Conservation (phyloP, 176 grass and related monocot species). For the Oryza rufipogon region DNA sequence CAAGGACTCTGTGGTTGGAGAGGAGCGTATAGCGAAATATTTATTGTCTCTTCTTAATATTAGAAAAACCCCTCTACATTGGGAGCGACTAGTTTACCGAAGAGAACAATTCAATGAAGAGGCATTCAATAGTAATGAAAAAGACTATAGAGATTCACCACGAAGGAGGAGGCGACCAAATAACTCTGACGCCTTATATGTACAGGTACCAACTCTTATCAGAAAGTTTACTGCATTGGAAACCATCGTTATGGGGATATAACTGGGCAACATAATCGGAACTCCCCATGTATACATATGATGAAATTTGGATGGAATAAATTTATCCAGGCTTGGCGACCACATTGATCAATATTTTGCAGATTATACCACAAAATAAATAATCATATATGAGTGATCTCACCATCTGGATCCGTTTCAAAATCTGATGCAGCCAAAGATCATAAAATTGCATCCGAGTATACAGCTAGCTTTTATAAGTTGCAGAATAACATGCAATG, state of each 20-base stretch:
- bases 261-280: background rate
- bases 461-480: background rate
- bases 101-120: constrained; percentile 44
- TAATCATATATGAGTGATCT: constrained; percentile 4
- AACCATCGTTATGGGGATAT: constrained; percentile 3
- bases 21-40: constrained; percentile 92
- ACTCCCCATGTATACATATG: background rate
- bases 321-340: background rate
- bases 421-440: background rate
- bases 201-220: constrained; percentile 65
- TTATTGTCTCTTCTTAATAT: constrained; percentile 89
- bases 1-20: constrained; percentile 90
- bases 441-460: background rate
- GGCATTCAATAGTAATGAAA: constrained; percentile 12
- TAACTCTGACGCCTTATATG: constrained; percentile 67
- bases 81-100: constrained; percentile 62
- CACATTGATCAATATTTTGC: background rate
- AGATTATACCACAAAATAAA: background rate
- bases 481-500: background rate
- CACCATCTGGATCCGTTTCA: background rate
- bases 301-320: constrained; percentile 18
- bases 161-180: constrained; percentile 46
- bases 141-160: constrained; percentile 42
- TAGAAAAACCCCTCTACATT: constrained; percentile 87
- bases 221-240: constrained; percentile 9